Evolutionary conservation across 345 rosid genomes (phyloP), one percentile per base, ranked within the genome.

Genomic region (Aquilaria yunnanensis): DNA sequence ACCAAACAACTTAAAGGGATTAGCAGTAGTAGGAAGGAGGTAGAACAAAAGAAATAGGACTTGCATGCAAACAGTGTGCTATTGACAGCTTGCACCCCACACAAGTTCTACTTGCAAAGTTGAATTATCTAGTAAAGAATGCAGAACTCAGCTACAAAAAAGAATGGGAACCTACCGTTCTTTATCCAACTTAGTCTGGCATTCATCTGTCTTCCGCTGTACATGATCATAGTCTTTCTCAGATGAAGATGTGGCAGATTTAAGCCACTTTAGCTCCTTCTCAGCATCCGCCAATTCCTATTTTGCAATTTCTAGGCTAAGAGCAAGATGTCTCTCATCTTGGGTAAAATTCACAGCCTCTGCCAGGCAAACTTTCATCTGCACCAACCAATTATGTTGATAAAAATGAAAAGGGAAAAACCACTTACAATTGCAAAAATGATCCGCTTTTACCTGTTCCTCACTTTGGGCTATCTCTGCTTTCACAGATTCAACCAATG

Each of bases 201-300:
- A 54, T 33, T 86, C 90, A 43, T 82, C 66, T 48, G 77, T 70
- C 78, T 82, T 81, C 63, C 83, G 71, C 66, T 84, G 85, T 69
- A 83, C 70, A 72, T 82, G 92, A 67, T 88, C 95, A 65, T 86
- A 76, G 47, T 94, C 96, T 83, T 90, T 88, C 63, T 90, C 95
- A 30, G 92, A 83, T 34, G 83, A 83, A 74, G 85, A 60, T 65
- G 72, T 57, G 47, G 92, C 84, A 41, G 90, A 81, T 68, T 83
- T 94, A 61, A 94, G 78, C 88, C 92, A 90, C 73, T 85, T 86
- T 74, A 79, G 77, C 70, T 90, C 97, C 78, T 85, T 88, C 78
- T 90, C 99, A 2, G 87, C 86, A 73, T 94, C 95, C 41, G 80
- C 79, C 70, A 86, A 77, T 72, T 94, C 95, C 86, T 86, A 79